phyloP scores from a whole-genome alignment of 2,329 filamentous ascomycete genomes.

The Pseudocercospora fijiensis region DNA sequence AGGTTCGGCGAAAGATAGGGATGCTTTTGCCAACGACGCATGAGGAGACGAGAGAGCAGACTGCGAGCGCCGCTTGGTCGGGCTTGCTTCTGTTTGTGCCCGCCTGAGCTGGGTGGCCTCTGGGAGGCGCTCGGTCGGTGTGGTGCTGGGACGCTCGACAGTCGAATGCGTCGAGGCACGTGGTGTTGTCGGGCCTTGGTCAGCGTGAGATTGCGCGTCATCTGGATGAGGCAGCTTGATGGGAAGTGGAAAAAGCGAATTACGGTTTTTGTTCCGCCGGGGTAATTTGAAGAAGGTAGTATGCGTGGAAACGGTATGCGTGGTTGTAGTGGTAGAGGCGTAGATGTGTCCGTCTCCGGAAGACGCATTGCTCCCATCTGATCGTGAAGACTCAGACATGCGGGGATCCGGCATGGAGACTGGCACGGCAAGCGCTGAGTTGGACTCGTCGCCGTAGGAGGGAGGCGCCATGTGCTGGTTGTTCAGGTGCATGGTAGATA shows the following conservation, averaged over 20 bases:
- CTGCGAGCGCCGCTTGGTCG: conserved; percentile 27
- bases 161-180: conserved; percentile 38
- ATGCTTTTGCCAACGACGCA: conserved; percentile 52
- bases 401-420: conserved; percentile 50
- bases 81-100: conserved; percentile 33
- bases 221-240: conserved; percentile 62
- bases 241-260: conserved; percentile 83
- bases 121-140: conserved; percentile 22
- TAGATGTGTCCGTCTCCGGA: conserved; percentile 58
- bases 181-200: conserved; percentile 41
- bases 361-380: conserved; percentile 66
- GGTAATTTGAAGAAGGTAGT: conserved; percentile 79
- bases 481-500: conserved; percentile 55
- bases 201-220: conserved; percentile 43
- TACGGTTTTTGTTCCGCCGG: conserved; percentile 71
- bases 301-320: conserved; percentile 59
- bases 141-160: conserved; percentile 23
- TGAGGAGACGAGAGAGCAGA: conserved; percentile 46
- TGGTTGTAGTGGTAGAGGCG: conserved; percentile 58
- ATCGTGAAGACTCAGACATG: conserved; percentile 70
- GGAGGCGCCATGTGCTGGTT: conserved; percentile 49
- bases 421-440: conserved; percentile 63
- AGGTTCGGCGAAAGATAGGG: conserved; percentile 49
- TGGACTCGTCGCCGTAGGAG: conserved; percentile 61
- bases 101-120: conserved; percentile 22